Evolutionary conservation across 192 early-diverging fungal genomes (phyloP), one percentile per base, ranked within the genome.

Genomic region (Podila verticillata): DNA sequence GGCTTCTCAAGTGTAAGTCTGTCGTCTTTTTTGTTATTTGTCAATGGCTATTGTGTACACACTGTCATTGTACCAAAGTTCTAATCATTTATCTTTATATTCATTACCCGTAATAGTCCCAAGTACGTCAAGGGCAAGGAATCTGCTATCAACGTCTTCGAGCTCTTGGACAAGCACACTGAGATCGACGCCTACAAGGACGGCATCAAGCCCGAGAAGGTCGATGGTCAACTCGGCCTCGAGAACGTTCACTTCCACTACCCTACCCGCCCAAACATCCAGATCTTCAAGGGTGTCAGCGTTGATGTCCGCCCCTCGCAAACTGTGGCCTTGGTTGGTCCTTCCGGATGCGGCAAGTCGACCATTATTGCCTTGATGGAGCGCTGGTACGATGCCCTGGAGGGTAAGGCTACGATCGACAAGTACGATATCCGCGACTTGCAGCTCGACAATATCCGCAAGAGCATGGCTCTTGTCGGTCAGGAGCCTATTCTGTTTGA

Each of bases 241-340:
- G 85, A 88, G 48, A 61, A 84, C 32, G 89, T 93, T 13, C 70
- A 82, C 28, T 93, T 93, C 75, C 66, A 88, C 29, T 93, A 93
- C 65, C 92, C 92, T 32, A 84, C 90, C 5, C 84, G 92, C 10
- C 83, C 86, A 4, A 74, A 85, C 9, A 82, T 87, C 2, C 62
- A 81, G 7, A 90, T 91, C 56, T 82, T 94, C 51, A 84, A 84
- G 57, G 89, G 86, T 13, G 65, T 91, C 63, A 78, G 61, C n/a
- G 65, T 90, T 28, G 61, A 51, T 22, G 86, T 83, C 15, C 58
- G 70, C 7, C 73, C 92, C 24, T 93, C 92, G 31, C 75, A 86
- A 69, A 96, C 94, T 24, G 87, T 96, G 31, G 95, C 95, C 15
- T 74, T 97, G 51, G 95, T 95, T 12, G 95, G 95, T 17, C 81